These are phyloP conservation scores for Boletus sp. DNA, from an alignment of 768 basidiomycete genomes.

Conservation along the genomic window DNA sequence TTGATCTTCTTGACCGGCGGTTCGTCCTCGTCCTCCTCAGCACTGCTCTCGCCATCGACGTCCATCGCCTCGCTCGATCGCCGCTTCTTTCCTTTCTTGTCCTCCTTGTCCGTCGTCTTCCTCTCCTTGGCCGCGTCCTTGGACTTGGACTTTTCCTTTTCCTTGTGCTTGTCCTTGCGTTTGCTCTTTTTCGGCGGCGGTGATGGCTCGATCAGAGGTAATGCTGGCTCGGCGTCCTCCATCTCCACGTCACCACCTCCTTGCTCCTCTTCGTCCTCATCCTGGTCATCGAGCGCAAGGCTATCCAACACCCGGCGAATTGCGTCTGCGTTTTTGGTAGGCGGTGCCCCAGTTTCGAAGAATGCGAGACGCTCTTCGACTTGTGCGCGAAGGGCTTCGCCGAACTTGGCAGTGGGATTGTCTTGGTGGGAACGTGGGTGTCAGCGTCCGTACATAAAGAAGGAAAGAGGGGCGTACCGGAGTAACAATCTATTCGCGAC, in stretches of 20 bases:
- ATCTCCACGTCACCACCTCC: constrained; percentile 41
- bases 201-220: constrained; percentile 59
- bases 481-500: constrained; percentile 93
- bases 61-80: constrained; percentile 67
- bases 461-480: constrained; percentile 48
- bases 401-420: constrained; percentile 87
- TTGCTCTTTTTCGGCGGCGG: constrained; percentile 65
- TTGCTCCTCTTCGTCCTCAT: constrained; percentile 46
- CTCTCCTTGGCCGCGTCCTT: neutral
- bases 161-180: constrained; percentile 35
- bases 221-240: constrained; percentile 40
- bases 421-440: constrained; percentile 41
- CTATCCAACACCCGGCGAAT: constrained; percentile 85
- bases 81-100: constrained; percentile 50
- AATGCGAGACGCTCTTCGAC: constrained; percentile 95
- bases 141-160: constrained; percentile 6
- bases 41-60: constrained; percentile 51
- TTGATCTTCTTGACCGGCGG: constrained; percentile 68
- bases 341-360: constrained; percentile 89
- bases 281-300: constrained; percentile 61
- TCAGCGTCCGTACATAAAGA: neutral
- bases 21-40: constrained; percentile 41
- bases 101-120: constrained; percentile 32
- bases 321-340: constrained; percentile 89
- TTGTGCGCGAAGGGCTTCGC: constrained; percentile 89